phyloP scores from a whole-genome alignment of 2,329 filamentous ascomycete species.

The Xylariaceae sp. region DNA sequence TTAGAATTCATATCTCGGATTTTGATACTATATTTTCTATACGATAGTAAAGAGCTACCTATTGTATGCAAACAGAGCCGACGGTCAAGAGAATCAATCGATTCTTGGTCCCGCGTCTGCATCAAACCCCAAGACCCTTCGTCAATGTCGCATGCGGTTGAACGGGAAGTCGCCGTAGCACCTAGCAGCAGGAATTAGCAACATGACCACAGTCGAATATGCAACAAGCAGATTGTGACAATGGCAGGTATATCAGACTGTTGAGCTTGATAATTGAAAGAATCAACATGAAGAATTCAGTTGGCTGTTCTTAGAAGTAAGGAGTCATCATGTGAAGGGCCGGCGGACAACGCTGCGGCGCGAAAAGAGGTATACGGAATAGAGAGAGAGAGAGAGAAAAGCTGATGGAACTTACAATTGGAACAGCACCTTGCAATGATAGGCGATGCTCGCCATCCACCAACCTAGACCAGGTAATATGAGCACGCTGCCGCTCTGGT shows the following conservation, averaged over 20 bases:
- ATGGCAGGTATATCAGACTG: constrained; percentile 46
- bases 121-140: neutral
- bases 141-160: neutral
- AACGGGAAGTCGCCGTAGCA: neutral
- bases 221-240: neutral
- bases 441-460: too few species aligned
- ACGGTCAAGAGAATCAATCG: too few species aligned
- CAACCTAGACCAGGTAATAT: too few species aligned
- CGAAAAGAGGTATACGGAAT: neutral
- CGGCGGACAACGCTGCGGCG: neutral
- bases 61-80: too few species aligned
- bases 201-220: neutral
- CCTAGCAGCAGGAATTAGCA: constrained; percentile 5
- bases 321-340: constrained; percentile 45
- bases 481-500: too few species aligned
- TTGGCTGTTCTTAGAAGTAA: constrained; percentile 61
- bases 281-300: constrained; percentile 56
- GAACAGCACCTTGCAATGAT: neutral
- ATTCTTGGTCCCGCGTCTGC: neutral
- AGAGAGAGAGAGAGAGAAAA: neutral
- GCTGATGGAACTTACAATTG: constrained; percentile 14
- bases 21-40: too few species aligned
- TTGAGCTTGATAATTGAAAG: constrained; percentile 56
- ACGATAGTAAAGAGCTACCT: too few species aligned
- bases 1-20: too few species aligned